Percentiles rank a stretch among this genome's conserved stretches.
These are phyloP conservation scores for Pleurotus citrinopileatus DNA, from an alignment of 768 basidiomycete genomes.

Conservation along the genomic window DNA sequence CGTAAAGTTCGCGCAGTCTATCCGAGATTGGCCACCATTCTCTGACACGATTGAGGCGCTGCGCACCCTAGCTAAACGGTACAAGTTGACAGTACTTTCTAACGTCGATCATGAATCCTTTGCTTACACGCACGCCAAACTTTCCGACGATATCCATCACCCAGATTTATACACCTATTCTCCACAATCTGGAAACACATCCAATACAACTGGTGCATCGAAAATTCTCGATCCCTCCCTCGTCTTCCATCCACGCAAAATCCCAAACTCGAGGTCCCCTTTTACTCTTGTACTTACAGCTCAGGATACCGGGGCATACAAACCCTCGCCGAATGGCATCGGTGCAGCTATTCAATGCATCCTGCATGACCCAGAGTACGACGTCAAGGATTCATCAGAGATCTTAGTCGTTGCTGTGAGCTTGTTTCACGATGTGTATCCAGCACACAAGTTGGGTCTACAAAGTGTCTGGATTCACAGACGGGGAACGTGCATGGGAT, in stretches of 20 bases:
- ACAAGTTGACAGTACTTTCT: slow-evolving; percentile 70
- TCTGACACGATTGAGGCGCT: slow-evolving; percentile 65
- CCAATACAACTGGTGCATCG: slow-evolving; percentile 27
- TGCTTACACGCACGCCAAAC: slow-evolving; percentile 51
- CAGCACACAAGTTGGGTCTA: slow-evolving; percentile 56
- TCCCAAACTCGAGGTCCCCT: slow-evolving; percentile 44
- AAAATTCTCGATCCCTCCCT: slow-evolving; percentile 26
- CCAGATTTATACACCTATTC: slow-evolving; percentile 11
- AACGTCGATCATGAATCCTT: slow-evolving; percentile 73
- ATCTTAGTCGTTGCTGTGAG: slow-evolving; percentile 71
- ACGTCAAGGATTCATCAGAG: slow-evolving; percentile 38
- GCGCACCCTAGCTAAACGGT: slow-evolving; percentile 53
- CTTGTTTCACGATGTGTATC: slow-evolving; percentile 61
- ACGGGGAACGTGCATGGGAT: slow-evolving; percentile 41
- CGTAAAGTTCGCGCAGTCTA: slow-evolving; percentile 55
- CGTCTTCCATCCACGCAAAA: slow-evolving; percentile 43
- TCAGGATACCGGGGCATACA: slow-evolving; percentile 71
- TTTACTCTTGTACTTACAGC: slow-evolving; percentile 71
- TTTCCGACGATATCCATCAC: slow-evolving; percentile 38
- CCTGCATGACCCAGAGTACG: slow-evolving; percentile 33
- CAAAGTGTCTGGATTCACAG: slow-evolving; percentile 68
- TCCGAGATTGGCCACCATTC: slow-evolving; percentile 63
- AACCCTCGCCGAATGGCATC: slow-evolving; percentile 60
- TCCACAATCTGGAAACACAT: slow-evolving; percentile 7
- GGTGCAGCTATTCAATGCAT: slow-evolving; percentile 44